A percentile compares a stretch with the other conserved stretches of the same genome.
Conservation (phyloP, 2,329 filamentous ascomycete genomes). For the Fusarium napiforme region DNA sequence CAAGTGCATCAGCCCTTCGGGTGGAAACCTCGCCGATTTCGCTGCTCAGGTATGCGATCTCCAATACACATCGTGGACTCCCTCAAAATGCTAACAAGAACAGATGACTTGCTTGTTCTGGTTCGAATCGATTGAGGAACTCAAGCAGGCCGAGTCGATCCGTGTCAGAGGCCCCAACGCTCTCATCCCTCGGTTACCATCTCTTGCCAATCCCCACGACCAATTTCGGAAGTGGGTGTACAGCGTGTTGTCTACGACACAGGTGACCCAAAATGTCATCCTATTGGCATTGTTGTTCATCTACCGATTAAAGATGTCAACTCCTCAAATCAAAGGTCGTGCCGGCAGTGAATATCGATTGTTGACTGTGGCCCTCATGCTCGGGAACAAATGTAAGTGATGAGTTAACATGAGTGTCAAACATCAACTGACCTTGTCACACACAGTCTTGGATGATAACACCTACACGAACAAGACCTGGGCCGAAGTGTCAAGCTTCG, state of each 20-base stretch:
- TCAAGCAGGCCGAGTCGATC: slow-evolving; percentile 78
- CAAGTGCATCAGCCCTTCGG: slow-evolving; percentile 76
- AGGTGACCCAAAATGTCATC: slow-evolving; percentile 96
- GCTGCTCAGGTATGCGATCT: slow-evolving; percentile 75
- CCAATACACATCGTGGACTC: no score
- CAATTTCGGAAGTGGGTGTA: slow-evolving; percentile 95
- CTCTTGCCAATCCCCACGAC: slow-evolving; percentile 78
- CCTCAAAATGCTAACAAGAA: slow-evolving; percentile 14
- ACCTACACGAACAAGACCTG: slow-evolving; percentile 99
- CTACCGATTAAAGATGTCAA: slow-evolving; percentile 90
- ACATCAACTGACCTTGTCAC: slow-evolving; percentile 36
- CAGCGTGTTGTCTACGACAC: slow-evolving; percentile 89
- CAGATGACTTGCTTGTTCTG: slow-evolving; percentile 97
- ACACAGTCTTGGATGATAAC: slow-evolving; percentile 93
- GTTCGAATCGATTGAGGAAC: slow-evolving; percentile 88
- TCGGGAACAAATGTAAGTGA: slow-evolving; percentile 90
- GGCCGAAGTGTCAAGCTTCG: slow-evolving; percentile 96
- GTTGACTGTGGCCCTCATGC: slow-evolving; percentile 94
- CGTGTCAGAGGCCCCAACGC: slow-evolving; percentile 53
- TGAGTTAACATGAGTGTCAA: neutral
- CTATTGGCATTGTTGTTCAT: slow-evolving; percentile 91
- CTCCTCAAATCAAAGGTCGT: slow-evolving; percentile 88
- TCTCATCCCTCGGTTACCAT: slow-evolving; percentile 65
- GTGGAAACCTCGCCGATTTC: slow-evolving; percentile 83
- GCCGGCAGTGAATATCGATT: slow-evolving; percentile 93